phyloP scores from a whole-genome alignment of 306 rosid genomes.

The Sindora glabra region DNA sequence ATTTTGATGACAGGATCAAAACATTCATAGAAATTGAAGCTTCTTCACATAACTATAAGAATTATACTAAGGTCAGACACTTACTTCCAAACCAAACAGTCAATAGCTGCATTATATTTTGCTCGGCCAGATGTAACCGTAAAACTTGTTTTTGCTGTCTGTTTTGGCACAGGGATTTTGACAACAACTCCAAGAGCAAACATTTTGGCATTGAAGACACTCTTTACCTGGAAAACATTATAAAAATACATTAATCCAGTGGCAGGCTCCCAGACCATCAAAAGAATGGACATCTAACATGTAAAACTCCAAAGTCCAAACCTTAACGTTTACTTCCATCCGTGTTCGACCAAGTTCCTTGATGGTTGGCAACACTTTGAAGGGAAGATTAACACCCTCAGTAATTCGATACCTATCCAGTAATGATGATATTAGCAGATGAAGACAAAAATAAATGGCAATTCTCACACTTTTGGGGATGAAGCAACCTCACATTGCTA shows the following conservation, averaged over 20 bases:
- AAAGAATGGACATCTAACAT: slow-evolving; percentile 2
- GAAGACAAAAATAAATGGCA: not conserved
- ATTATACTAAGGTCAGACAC: slow-evolving; percentile 15
- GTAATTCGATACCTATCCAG: slow-evolving; percentile 77
- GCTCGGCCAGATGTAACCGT: slow-evolving; percentile 90
- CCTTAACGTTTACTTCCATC: slow-evolving; percentile 96
- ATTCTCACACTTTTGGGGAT: not conserved
- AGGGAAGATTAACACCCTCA: slow-evolving; percentile 95
- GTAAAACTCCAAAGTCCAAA: slow-evolving; percentile 26
- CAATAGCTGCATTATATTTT: slow-evolving; percentile 82
- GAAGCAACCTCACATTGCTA: not conserved
- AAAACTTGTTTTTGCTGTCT: slow-evolving; percentile 83
- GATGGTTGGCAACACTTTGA: slow-evolving; percentile 87
- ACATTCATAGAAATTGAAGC: no score
- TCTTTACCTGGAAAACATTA: slow-evolving; percentile 64
- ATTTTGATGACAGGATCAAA: no score
- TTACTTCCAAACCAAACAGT: slow-evolving; percentile 95
- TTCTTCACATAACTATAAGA: not conserved
- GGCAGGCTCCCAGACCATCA: not conserved
- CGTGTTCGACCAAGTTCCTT: slow-evolving; percentile 91
- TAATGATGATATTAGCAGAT: slow-evolving; percentile 2
- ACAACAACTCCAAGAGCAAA: slow-evolving; percentile 91
- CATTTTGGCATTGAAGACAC: slow-evolving; percentile 88
- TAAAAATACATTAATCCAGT: slow-evolving; percentile 7
- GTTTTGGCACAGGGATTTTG: slow-evolving; percentile 90